Evolutionary conservation across 2,329 filamentous ascomycete species (phyloP), one percentile per base, ranked within the genome.

Genomic region (Gliomastix tumulicola): DNA sequence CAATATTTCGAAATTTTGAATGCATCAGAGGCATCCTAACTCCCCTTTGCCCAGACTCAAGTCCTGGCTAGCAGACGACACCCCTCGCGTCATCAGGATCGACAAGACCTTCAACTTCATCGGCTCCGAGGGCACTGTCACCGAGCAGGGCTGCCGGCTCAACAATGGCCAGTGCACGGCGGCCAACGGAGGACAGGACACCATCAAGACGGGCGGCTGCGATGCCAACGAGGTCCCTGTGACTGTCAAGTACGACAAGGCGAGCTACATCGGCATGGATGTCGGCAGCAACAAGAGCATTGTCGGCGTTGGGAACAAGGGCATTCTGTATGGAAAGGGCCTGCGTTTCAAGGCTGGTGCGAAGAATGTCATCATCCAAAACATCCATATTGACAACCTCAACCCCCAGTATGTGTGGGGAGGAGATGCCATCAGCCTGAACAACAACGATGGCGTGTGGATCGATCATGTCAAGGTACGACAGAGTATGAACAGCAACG

Each of bases 361-460:
- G 49, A 55, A 49, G 41, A 77, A 80, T 54, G 57, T 82, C 51
- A 79, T 80, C 49, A 70, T 79, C 52, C 75, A 76, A 62, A 77
- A 74, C 55, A 57, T 76, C 38, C 64, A 69, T 36, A 65, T 76
- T 49, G 74, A 69, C 35, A 59, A 73, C 13, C 56, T 78, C 33
- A 77, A 78, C 61, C 65, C 72, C n/a, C 49, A 71, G 51, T 73
- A 75, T 46, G 71, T 78, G 46, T 78, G 74, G 74, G 74, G 74
- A 36, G 74, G 73, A 35, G 74, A 77, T 49, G 74, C 66, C 27
- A 73, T 78, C 50, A 73, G 69, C 30, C 52, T 77, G 6, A 58
- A 71, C 38, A 57, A 62, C 30, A 51, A 60, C 12, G 66, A 69
- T 42, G 42, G 63, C 22, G 46, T 69, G 46, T 72, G 70, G 69